These are phyloP conservation scores for Phaeosphaeria sp. DNA, from an alignment of 2,329 filamentous ascomycete genomes.

Conservation along the genomic window DNA sequence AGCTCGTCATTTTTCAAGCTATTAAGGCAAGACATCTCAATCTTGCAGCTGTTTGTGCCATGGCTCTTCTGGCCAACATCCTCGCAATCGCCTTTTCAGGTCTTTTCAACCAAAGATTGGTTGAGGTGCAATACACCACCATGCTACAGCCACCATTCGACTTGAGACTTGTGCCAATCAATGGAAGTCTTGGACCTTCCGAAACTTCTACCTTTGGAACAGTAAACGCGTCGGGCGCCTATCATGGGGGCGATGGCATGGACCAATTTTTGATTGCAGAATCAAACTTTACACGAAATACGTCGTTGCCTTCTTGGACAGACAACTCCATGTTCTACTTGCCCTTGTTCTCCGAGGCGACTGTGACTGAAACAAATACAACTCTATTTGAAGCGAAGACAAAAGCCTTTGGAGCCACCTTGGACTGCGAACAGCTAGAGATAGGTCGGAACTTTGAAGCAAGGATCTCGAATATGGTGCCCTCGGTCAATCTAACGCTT, in stretches of 20 bases:
- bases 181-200: constrained; percentile 32
- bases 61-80: constrained; percentile 60
- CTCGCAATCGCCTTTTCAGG: constrained; percentile 61
- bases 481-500: too few relatives aligned
- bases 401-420: constrained; percentile 41
- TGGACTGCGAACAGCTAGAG: constrained; percentile 43
- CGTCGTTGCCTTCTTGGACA: constrained; percentile 59
- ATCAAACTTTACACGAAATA: constrained; percentile 55
- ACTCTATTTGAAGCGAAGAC: too few relatives aligned
- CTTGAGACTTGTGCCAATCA: constrained; percentile 28
- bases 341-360: constrained; percentile 43
- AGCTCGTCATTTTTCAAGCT: constrained; percentile 57
- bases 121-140: constrained; percentile 11
- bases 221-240: constrained; percentile 28
- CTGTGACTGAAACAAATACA: too few relatives aligned
- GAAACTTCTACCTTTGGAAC: background rate
- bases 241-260: constrained; percentile 25
- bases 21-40: constrained; percentile 54
- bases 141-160: constrained; percentile 19
- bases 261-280: constrained; percentile 53
- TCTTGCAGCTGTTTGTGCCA: constrained; percentile 55
- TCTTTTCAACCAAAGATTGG: constrained; percentile 54
- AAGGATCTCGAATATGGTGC: too few relatives aligned
- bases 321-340: constrained; percentile 56
- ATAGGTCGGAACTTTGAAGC: constrained; percentile 7